phyloP scores from a whole-genome alignment of 805 yeast species.

The Kazachstania psychrophila region DNA sequence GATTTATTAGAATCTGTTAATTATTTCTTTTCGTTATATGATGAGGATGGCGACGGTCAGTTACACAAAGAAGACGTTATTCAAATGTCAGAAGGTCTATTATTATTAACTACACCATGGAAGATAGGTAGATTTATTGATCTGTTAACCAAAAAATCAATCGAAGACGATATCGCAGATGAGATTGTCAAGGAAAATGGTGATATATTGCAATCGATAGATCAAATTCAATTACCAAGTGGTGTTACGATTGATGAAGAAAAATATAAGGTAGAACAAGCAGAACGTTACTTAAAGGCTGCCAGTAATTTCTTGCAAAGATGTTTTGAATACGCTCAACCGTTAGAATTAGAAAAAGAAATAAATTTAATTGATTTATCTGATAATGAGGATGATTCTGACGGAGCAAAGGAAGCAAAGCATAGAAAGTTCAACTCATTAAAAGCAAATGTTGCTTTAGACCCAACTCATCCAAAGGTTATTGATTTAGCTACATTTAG shows the following conservation, averaged over 20 bases:
- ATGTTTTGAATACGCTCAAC: slow-evolving; percentile 83
- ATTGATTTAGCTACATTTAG: slow-evolving; percentile 81
- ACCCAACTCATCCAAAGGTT: slow-evolving; percentile 67
- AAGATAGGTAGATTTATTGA: slow-evolving; percentile 65
- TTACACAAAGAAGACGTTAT: slow-evolving; percentile 73
- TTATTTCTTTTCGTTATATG: slow-evolving; percentile 71
- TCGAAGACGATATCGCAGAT: slow-evolving; percentile 62
- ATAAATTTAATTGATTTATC: slow-evolving; percentile 36
- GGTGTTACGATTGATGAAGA: slow-evolving; percentile 57
- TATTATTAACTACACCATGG: slow-evolving; percentile 79
- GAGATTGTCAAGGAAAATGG: slow-evolving; percentile 35
- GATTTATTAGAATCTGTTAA: slow-evolving; percentile 75
- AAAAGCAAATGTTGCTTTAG: slow-evolving; percentile 69
- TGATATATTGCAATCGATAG: slow-evolving; percentile 27
- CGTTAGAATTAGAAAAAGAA: slow-evolving; percentile 40
- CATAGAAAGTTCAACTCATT: slow-evolving; percentile 28
- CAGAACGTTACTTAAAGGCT: slow-evolving; percentile 76
- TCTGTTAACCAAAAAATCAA: slow-evolving; percentile 47
- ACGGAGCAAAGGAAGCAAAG: slow-evolving; percentile 13
- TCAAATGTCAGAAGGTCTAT: slow-evolving; percentile 76
- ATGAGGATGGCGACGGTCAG: slow-evolving; percentile 45
- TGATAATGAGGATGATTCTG: slow-evolving; percentile 29
- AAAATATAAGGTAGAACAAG: slow-evolving; percentile 50
- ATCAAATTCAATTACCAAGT: slow-evolving; percentile 43
- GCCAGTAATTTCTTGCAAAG: slow-evolving; percentile 80